Percentiles rank a stretch among this genome's conserved stretches.
Conservation (phyloP, 176 grass and related monocot genomes). For the Cocos nucifera region DNA sequence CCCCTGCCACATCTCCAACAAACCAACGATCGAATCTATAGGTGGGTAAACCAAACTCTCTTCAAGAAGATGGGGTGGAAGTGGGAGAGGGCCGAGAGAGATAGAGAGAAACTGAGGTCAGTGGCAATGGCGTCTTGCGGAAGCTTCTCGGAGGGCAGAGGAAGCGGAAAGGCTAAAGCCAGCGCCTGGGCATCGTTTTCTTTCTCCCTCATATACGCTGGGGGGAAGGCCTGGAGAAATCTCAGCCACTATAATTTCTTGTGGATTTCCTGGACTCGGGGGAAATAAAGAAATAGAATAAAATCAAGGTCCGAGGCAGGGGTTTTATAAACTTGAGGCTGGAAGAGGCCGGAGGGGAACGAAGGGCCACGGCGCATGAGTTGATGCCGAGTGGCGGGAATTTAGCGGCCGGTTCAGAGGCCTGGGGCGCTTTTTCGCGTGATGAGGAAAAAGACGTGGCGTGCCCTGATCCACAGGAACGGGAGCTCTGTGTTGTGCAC, state of each 20-base stretch:
- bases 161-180: background rate
- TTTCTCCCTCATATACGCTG: too few relatives aligned
- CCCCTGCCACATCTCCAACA: slow-evolving; percentile 2
- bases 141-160: slow-evolving; percentile 14
- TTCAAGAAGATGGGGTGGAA: too few relatives aligned
- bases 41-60: too few relatives aligned
- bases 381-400: background rate
- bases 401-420: background rate
- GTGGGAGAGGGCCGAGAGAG: background rate
- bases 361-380: background rate
- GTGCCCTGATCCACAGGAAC: background rate
- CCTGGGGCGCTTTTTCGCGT: background rate
- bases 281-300: background rate
- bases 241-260: slow-evolving; percentile 92
- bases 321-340: background rate
- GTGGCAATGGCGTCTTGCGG: background rate
- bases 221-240: slow-evolving; percentile 28
- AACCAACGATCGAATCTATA: too few relatives aligned
- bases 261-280: slow-evolving; percentile 52
- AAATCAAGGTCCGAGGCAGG: too few relatives aligned
- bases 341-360: background rate
- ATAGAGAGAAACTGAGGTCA: background rate
- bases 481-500: too few relatives aligned
- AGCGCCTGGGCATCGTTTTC: too few relatives aligned
- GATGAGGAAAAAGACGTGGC: too few relatives aligned